phyloP scores from a whole-genome alignment of 768 basidiomycete genomes.

The Favolaschia claudopus region DNA sequence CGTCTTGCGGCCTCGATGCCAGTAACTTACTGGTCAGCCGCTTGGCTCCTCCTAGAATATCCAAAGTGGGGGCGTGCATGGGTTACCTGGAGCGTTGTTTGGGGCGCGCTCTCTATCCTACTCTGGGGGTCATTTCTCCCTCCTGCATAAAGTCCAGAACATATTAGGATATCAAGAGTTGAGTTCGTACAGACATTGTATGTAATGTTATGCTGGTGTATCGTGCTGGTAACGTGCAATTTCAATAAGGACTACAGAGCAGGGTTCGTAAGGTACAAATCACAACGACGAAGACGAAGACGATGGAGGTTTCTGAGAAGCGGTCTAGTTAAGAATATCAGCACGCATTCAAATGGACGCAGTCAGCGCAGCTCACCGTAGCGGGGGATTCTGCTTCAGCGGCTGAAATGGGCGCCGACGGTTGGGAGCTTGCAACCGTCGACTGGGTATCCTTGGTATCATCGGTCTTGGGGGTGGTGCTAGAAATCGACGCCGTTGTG shows the following conservation, averaged over 20 bases:
- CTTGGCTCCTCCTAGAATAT: slow-evolving; percentile 62
- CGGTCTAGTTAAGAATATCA: no score
- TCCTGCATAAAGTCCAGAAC: slow-evolving; percentile 66
- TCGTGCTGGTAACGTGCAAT: slow-evolving; percentile 8
- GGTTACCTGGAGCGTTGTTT: slow-evolving; percentile 80
- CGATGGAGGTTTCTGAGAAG: no score
- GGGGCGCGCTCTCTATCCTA: slow-evolving; percentile 74
- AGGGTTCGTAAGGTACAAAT: background rate
- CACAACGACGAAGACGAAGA: no score
- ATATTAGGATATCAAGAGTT: slow-evolving; percentile 9
- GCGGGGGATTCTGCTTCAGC: slow-evolving; percentile 12
- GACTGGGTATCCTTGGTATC: slow-evolving; percentile 8
- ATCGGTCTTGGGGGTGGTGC: background rate
- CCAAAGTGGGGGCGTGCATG: slow-evolving; percentile 63
- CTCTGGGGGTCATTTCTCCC: slow-evolving; percentile 90
- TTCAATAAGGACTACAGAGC: slow-evolving; percentile 15
- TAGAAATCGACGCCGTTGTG: background rate
- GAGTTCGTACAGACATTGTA: slow-evolving; percentile 17
- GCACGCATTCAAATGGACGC: slow-evolving; percentile 2
- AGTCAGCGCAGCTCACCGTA: background rate
- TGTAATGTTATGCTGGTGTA: slow-evolving; percentile 13
- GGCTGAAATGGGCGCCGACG: background rate
- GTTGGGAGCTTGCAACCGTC: background rate
- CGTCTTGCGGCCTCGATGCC: slow-evolving; percentile 82
- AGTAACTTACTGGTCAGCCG: slow-evolving; percentile 86